Evolutionary conservation across 345 rosid species (phyloP).

Genomic region (Lenwebbia sp.): DNA sequence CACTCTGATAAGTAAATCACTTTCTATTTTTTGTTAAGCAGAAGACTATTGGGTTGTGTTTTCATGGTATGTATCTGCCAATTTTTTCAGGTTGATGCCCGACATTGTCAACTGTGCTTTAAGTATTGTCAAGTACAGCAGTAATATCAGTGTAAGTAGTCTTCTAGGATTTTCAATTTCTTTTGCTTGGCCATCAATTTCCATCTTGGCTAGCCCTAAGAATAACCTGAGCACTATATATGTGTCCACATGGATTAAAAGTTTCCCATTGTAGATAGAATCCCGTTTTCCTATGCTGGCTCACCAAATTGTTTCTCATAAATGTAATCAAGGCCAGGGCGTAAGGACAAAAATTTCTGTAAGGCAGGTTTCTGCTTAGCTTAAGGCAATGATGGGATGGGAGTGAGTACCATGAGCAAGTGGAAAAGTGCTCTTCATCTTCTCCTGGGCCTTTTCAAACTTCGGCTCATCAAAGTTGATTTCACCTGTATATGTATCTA

Average conservation of each 20-base stretch:
- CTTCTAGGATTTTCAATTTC: not conserved
- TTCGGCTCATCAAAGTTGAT: not conserved
- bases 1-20: constrained; percentile 61
- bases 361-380: not conserved
- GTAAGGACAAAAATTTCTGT: not conserved
- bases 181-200: not conserved
- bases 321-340: not conserved
- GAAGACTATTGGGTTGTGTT: not conserved
- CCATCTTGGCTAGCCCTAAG: not conserved
- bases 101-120: constrained; percentile 50
- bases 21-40: not conserved
- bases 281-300: not conserved
- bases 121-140: constrained; percentile 45
- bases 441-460: not conserved
- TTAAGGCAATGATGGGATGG: not conserved
- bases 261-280: not conserved
- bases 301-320: not conserved
- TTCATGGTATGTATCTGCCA: not conserved
- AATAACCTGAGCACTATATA: not conserved
- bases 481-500: not conserved
- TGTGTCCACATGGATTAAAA: not conserved
- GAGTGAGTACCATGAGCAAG: not conserved
- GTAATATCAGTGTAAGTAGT: constrained; percentile 45
- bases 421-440: not conserved
- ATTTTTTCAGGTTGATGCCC: constrained; percentile 57